Base-by-base conservation (phyloP, 305 asterid genomes). In the Fraxinus platypoda region DNA sequence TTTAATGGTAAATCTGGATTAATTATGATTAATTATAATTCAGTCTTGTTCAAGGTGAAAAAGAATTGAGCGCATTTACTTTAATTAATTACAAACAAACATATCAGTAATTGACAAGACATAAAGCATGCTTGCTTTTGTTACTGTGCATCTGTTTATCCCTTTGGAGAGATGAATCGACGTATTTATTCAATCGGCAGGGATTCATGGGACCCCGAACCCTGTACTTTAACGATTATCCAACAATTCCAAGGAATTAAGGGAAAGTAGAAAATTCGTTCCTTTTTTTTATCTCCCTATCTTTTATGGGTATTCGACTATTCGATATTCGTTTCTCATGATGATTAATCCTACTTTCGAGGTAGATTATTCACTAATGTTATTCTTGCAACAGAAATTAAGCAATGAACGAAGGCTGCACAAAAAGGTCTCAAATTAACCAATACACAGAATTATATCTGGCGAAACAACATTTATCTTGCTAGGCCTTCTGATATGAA, bases 81-180 rank as follows among this genome's bases (percentile, higher is more conserved):
- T 68, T 68, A 30, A 12, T 52, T 72, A 21, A 46, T 31, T 25
- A 80, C 31, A 31, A 9, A 70, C 19, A 25, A 43, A 57, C 78
- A 70, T 33, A 25, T 52, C 59, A 5, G 62, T 21, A 72, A 49
- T 80, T 26, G 81, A 80, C 8, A 37, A 76, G 78, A 80, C 77
- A 19, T 12, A 30, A 66, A 30, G 74, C 78, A 80, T 13, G 73
- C 72, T 19, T 34, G 76, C 33, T 81, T 38, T 77, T 62, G 66
- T 17, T 70, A n/a, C 2, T n/a, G 43, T 68, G 49, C 31, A 80
- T 59, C 31, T 68, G 37, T 66, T 66, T 31, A 68, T 28, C 35
- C 37, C 35, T 21, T 68, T 4, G 35, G 19, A 28, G 74, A 28
- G 8, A 68, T 28, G 74, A 68, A 28, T 3, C 6, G 21, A 28